Base-by-base conservation (phyloP, 768 basidiomycete genomes). In the Thelephora aurantiotincta region DNA sequence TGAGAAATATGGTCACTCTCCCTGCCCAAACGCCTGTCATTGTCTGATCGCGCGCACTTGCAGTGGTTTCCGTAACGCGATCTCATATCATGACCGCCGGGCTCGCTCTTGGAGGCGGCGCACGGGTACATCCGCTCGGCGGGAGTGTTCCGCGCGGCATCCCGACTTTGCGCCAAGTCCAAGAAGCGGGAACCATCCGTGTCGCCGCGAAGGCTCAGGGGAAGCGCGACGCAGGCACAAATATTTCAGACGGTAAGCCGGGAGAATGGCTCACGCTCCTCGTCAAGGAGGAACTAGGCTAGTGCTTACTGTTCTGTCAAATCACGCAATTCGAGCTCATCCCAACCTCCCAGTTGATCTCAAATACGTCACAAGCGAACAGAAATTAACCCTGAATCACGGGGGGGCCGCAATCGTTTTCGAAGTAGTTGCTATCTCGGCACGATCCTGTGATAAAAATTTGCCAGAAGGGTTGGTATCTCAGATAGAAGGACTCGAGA, bases 241-340 rank as follows among this genome's bases (percentile, higher is more conserved):
- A 54, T 52, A 33, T 23, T 50, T 1, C 46, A 57, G 36, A 60
- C 59, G 13, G 61, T 30, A 73, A 73, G 54, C 64, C 65, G 43
- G 65, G 66, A 48, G 75, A 85, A 57, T 90, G 87, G 87, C 71
- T 90, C 9, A 58, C 63, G 35, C 65, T 88, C 9, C 63, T 80
- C 18, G 59, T 84, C 47, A 74, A 78, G 48, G 87, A 90, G 63
- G 57, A 69, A 35, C 66, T 90, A 46, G 79, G 87, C 86, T 49
- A 35, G 37, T 14, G 43, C 48, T 52, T 43, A 51, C 36, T 44
- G 45, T 41, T 41, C 26, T n/a, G 9, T 14, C 38, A 14, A 22
- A 22, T n/a, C 22, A 16, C 38, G 38, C 7, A 4, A 9, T 14
- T 41, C 38, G 38, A 18, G 14, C 16, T 41, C 38, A 22, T 9